Evolutionary conservation across 768 basidiomycete genomes (phyloP).

Genomic region (Amanita rimosa): DNA sequence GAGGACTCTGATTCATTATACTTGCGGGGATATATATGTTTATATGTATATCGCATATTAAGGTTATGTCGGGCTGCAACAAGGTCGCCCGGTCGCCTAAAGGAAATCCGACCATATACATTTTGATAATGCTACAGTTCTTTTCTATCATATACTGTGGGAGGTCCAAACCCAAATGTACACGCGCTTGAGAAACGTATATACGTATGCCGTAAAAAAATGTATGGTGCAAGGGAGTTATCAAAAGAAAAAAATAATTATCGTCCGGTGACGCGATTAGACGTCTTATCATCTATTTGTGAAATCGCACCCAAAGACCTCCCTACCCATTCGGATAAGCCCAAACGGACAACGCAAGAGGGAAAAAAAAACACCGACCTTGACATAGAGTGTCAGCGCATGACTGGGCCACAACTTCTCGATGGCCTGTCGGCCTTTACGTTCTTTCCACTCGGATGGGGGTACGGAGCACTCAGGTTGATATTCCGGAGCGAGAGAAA

Average conservation of each 20-base stretch:
- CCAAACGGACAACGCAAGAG: not conserved
- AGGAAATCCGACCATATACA: not conserved
- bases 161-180: not conserved
- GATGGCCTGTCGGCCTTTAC: slow-evolving; percentile 35
- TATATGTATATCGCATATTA: too few relatives aligned
- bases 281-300: slow-evolving; percentile 3
- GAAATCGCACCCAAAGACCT: slow-evolving; percentile 47
- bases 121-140: not conserved
- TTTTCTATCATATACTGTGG: not conserved
- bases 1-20: too few relatives aligned
- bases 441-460: slow-evolving; percentile 41
- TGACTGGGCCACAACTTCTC: slow-evolving; percentile 56
- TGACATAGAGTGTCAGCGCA: slow-evolving; percentile 55
- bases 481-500: slow-evolving; percentile 47
- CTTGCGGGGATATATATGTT: too few relatives aligned
- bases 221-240: not conserved
- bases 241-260: not conserved
- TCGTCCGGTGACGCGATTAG: not conserved
- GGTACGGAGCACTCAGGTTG: slow-evolving; percentile 56
- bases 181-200: not conserved
- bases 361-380: slow-evolving; percentile 30
- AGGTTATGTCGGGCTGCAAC: too few relatives aligned
- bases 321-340: slow-evolving; percentile 24
- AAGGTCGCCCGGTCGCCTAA: too few relatives aligned
- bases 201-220: not conserved